A percentile compares a stretch with the other conserved stretches of the same genome.
phyloP scores from a whole-genome alignment of 352 stramenopile genomes.

The Globisporangium sylvaticum region DNA sequence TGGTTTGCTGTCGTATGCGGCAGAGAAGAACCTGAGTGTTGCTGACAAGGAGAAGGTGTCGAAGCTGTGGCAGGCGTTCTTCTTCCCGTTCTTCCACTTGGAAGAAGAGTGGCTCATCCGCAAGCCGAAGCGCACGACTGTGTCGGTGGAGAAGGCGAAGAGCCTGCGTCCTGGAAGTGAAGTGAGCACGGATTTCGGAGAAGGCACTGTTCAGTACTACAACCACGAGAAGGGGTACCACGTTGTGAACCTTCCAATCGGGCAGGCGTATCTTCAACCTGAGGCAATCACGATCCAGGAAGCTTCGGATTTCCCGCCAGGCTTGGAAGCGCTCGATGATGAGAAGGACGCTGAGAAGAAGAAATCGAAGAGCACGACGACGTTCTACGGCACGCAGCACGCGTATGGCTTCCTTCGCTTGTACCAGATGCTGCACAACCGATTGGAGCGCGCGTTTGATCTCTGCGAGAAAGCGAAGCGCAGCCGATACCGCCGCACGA shows the following conservation, averaged over 20 bases:
- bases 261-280: slow-evolving; percentile 72
- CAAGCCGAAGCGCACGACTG: slow-evolving; percentile 63
- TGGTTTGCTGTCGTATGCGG: slow-evolving; percentile 70
- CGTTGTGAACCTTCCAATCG: slow-evolving; percentile 61
- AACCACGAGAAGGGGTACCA: slow-evolving; percentile 57
- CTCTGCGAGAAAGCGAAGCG: slow-evolving; percentile 86
- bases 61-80: slow-evolving; percentile 82
- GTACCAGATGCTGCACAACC: slow-evolving; percentile 86
- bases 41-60: slow-evolving; percentile 83
- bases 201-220: slow-evolving; percentile 79
- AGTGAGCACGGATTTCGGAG: slow-evolving; percentile 76
- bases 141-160: slow-evolving; percentile 65
- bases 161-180: slow-evolving; percentile 60
- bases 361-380: slow-evolving; percentile 37
- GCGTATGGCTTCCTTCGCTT: slow-evolving; percentile 87
- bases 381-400: slow-evolving; percentile 82
- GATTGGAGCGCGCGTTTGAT: slow-evolving; percentile 74
- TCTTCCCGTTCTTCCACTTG: slow-evolving; percentile 83
- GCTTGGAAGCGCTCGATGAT: slow-evolving; percentile 61
- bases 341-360: slow-evolving; percentile 40
- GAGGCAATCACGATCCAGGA: slow-evolving; percentile 75
- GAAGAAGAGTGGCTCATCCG: slow-evolving; percentile 81
- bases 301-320: slow-evolving; percentile 65
- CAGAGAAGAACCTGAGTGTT: slow-evolving; percentile 77
- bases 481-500: slow-evolving; percentile 80